Evolutionary conservation across 306 rosid species (phyloP), one percentile per base, ranked within the genome.

Genomic region (Cucurbita moschata): DNA sequence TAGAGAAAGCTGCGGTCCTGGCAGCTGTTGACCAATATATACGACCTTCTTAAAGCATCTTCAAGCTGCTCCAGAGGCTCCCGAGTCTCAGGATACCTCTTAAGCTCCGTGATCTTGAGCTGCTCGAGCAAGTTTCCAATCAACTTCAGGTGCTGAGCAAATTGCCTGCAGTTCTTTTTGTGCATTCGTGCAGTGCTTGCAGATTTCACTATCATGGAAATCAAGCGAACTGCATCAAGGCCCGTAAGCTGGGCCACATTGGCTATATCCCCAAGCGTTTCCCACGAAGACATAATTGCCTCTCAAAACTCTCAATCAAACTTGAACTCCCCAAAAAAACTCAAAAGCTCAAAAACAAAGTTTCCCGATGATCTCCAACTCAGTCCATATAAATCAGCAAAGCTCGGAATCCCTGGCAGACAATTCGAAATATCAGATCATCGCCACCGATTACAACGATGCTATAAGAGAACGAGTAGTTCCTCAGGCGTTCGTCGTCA

Each of bases 11-110:
- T 91, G 47, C 94, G 82, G 60, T 91, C 97, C 75, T 91, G 96
- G 81, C 99, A 95, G 77, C 97, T 95, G 58, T 89, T 82, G 77
- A 95, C 91, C 87, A 95, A 82, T 66, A 87, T 77, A 77, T 81
- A 91, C 8, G 99, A 87, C 82, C 96, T 90, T 75, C 97, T 88
- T 26, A 91, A 89, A 10, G 99, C 95, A 14, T 91, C 99, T 82
- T 95, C 99, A 6, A 95, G 90, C 87, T 91, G 97, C 83, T 95
- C 99, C 71, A 95, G 66, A 26, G 99, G 97, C 83, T 95, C 99
- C 72, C 97, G 76, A 18, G 99, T 91, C 78, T 89, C 99, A 0
- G 96, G 92, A 65, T 91, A 91, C 87, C 81, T 85, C 87, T 89
- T 91, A 5, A 95, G 90, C 88, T 91, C 97, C 43, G 99, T 88